Percentiles rank a stretch among this genome's conserved stretches.
phyloP scores from a whole-genome alignment of 2,329 filamentous ascomycete species.

The Colletotrichum cordylinicola region DNA sequence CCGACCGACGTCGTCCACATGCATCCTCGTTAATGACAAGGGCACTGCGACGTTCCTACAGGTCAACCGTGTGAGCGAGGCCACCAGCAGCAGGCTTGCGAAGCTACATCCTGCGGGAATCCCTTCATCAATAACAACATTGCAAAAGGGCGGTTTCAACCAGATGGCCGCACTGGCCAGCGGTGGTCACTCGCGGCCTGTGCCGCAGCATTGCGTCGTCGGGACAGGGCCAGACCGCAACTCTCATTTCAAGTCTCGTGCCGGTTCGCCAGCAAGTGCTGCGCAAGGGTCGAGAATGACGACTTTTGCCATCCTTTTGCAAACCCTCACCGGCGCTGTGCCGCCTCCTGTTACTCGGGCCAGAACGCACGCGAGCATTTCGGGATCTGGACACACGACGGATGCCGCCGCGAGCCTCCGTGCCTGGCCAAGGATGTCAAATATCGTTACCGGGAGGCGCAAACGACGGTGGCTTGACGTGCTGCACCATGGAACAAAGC shows the following conservation, averaged over 20 bases:
- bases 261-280: neutral
- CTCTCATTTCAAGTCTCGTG: neutral
- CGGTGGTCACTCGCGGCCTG: neutral
- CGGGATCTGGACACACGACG: neutral
- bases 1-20: neutral
- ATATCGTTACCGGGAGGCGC: neutral
- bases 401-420: neutral
- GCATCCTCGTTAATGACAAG: neutral
- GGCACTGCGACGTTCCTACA: neutral
- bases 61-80: neutral
- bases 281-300: neutral
- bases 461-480: slow-evolving; percentile 6
- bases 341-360: neutral
- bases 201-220: neutral
- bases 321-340: neutral
- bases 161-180: neutral
- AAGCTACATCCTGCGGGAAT: neutral
- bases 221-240: neutral
- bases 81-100: neutral
- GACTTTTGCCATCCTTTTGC: neutral
- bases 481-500: neutral
- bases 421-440: neutral
- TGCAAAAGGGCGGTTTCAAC: neutral
- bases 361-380: neutral
- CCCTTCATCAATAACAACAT: neutral